Conservation (phyloP, 768 basidiomycete species). For the Mycena filopes region DNA sequence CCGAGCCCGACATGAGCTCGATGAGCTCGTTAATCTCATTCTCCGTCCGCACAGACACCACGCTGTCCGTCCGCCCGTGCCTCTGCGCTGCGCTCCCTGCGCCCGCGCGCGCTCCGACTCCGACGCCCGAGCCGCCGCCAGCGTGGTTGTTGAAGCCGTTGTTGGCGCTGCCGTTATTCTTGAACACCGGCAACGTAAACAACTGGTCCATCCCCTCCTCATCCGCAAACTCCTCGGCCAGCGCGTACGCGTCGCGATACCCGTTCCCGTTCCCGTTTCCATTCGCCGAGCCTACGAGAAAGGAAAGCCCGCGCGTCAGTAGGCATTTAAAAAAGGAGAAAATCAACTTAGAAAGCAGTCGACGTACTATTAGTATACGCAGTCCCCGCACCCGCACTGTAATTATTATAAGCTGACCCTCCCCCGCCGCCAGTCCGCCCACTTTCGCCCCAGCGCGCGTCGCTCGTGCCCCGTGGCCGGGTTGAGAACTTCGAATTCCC, state of each 20-base stretch:
- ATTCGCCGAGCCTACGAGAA: neutral
- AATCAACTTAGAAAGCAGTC: neutral
- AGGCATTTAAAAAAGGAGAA: too few species aligned
- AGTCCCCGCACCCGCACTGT: neutral
- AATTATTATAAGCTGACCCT: slow-evolving; percentile 35
- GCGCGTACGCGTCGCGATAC: too few species aligned
- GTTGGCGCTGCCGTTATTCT: too few species aligned
- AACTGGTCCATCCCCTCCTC: neutral
- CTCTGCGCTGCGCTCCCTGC: slow-evolving; percentile 1
- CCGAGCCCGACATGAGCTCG: slow-evolving; percentile 53
- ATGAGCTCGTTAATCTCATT: slow-evolving; percentile 62
- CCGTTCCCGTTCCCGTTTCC: neutral
- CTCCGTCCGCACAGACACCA: slow-evolving; percentile 60
- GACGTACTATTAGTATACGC: slow-evolving; percentile 16
- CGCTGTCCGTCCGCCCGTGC: slow-evolving; percentile 49
- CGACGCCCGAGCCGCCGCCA: too few species aligned
- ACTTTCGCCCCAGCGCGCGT: slow-evolving; percentile 62
- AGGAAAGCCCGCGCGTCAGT: too few species aligned
- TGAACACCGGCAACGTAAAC: neutral
- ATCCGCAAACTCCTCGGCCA: too few species aligned
- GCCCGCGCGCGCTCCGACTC: too few species aligned
- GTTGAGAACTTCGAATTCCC: slow-evolving; percentile 50
- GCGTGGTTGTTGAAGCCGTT: too few species aligned
- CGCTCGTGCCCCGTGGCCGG: slow-evolving; percentile 76
- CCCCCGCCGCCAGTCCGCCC: slow-evolving; percentile 36